Base-by-base conservation (phyloP, 768 basidiomycete species). In the Dictyophora rubrovolvata region DNA sequence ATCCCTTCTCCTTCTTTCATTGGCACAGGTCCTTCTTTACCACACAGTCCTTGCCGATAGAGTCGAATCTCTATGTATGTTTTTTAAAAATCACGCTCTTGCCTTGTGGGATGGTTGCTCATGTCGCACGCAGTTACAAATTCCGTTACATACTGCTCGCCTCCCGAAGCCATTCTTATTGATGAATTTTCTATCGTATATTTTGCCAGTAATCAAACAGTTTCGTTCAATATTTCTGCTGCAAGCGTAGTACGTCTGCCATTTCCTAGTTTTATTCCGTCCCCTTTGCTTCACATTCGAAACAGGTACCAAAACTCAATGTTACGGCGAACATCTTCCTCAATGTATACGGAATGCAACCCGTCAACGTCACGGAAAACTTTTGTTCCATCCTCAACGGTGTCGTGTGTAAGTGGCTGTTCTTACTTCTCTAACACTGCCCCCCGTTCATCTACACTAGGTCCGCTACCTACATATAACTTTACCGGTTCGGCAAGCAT, bases 351-450 rank as follows among this genome's bases (percentile, higher is more conserved):
- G 93, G 93, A 55, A 83, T 86, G 70, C 78, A 83, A 33, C 82
- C 87, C 17, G 66, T 94, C 63, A 96, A 96, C 69, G 67, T 86
- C 62, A 90, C 91, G n/a, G 72, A 96, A 62, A 80, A 95, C 72
- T 80, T 97, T 34, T 98, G 95, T 76, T 72, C 73, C 52, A 77
- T 90, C 51, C 78, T 95, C 34, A 71, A 74, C 56, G 92, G 93
- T 17, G 85, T 83, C 22, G 77, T 97, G 12, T 98, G 95, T 74
- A 18, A 5, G 10, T 47, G n/a, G 18, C 46, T 62, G 36, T 73
- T 93, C 78, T 36, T 81, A 82, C 61, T 93, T 78, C 37, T 89
- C 91, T 75, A n/a, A n/a, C 89, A 93, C 66, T 94, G 95, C 67
- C 85, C 84, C 11, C 42, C n/a, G 10, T 52, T 23, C 28, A 28